A percentile compares a stretch with the other conserved stretches of the same genome.
phyloP scores from a whole-genome alignment of 2,329 filamentous ascomycete species.

The Beauveria australis region DNA sequence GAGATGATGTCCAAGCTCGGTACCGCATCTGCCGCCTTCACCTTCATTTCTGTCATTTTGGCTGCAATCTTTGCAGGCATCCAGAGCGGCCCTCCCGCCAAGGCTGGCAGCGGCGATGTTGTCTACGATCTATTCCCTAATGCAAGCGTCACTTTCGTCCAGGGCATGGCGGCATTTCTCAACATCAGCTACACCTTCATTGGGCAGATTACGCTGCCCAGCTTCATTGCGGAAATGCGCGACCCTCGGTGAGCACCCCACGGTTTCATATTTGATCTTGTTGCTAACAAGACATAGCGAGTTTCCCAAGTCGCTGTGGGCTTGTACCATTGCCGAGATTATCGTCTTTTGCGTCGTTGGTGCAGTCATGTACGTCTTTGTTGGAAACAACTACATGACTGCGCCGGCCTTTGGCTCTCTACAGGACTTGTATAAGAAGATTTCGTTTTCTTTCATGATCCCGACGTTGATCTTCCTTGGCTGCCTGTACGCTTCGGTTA shows the following conservation, averaged over 20 bases:
- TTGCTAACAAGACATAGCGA: conserved; percentile 51
- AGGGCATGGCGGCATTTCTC: conserved; percentile 78
- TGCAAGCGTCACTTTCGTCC: conserved; percentile 67
- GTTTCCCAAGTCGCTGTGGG: conserved; percentile 89
- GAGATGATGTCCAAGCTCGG: conserved; percentile 70
- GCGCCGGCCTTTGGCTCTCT: conserved; percentile 82
- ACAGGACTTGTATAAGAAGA: conserved; percentile 72
- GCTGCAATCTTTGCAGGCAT: conserved; percentile 76
- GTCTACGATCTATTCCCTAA: conserved; percentile 61
- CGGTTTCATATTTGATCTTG: conserved; percentile 2
- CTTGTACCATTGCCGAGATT: conserved; percentile 80
- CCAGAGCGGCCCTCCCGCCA: conserved; percentile 54
- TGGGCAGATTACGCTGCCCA: conserved; percentile 86
- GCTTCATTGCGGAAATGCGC: conserved; percentile 92
- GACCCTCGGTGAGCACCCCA: conserved; percentile 37
- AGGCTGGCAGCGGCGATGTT: conserved; percentile 46
- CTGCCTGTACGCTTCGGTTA: conserved; percentile 83
- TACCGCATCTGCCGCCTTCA: conserved; percentile 74
- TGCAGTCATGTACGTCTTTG: conserved; percentile 74
- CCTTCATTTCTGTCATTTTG: conserved; percentile 79
- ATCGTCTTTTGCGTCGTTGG: conserved; percentile 81
- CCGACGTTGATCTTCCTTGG: conserved; percentile 89
- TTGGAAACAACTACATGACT: conserved; percentile 74
- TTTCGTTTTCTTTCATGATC: conserved; percentile 91
- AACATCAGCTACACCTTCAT: conserved; percentile 98